phyloP scores from a whole-genome alignment of 306 rosid species.

The Biancaea sappan region DNA sequence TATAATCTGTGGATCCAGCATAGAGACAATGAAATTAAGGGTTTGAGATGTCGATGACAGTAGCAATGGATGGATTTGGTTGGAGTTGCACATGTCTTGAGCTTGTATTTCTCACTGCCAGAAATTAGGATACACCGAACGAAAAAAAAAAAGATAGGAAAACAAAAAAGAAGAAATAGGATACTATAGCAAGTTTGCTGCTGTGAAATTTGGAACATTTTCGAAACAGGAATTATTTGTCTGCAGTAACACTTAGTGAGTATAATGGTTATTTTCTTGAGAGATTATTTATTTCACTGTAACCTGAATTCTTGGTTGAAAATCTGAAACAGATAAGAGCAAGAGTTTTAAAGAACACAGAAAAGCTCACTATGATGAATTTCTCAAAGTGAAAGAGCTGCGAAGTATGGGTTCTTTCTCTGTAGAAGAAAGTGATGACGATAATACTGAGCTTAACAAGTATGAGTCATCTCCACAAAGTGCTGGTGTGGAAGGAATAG shows the following conservation, averaged over 20 bases:
- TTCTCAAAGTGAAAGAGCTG: slow-evolving; percentile 45
- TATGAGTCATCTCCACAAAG: slow-evolving; percentile 46
- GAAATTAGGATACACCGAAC: background rate
- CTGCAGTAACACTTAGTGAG: background rate
- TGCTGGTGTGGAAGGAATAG: slow-evolving; percentile 68
- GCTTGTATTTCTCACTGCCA: background rate
- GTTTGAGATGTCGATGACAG: background rate
- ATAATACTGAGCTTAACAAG: slow-evolving; percentile 17
- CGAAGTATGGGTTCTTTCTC: slow-evolving; percentile 25
- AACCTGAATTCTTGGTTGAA: slow-evolving; percentile 13
- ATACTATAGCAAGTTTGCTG: background rate
- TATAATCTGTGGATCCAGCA: background rate
- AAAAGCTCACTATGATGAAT: slow-evolving; percentile 53
- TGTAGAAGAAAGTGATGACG: slow-evolving; percentile 43
- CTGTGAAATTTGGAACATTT: background rate
- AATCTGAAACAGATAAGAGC: slow-evolving; percentile 39
- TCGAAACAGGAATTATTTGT: background rate
- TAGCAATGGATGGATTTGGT: slow-evolving; percentile 15
- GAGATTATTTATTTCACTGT: background rate
- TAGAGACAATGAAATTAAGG: slow-evolving; percentile 1
- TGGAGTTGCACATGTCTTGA: background rate
- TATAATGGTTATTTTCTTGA: background rate
- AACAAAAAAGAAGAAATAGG: background rate
- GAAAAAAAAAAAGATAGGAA: too few relatives aligned
- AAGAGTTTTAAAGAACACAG: slow-evolving; percentile 46